Evolutionary conservation across 2,329 filamentous ascomycete species (phyloP).

Genomic region (Penicillium hesseltinei): DNA sequence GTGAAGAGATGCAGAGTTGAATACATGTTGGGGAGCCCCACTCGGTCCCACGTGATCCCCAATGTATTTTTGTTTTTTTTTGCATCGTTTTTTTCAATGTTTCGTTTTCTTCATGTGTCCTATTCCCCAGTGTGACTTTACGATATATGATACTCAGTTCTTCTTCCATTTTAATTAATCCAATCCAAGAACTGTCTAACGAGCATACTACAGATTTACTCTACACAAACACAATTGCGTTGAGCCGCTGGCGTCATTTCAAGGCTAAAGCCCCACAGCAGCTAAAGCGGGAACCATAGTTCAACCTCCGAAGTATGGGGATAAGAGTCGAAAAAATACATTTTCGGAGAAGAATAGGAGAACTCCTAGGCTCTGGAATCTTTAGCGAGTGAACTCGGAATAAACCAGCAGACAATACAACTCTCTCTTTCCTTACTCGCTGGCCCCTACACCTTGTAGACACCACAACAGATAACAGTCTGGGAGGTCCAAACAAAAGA

Average conservation of each 20-base stretch:
- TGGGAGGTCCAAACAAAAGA: not conserved
- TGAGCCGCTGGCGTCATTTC: constrained; percentile 14
- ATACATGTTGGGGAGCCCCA: constrained; percentile 37
- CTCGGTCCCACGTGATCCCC: constrained; percentile 32
- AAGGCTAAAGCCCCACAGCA: constrained; percentile 13
- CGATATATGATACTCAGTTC: not conserved
- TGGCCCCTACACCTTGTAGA: no score
- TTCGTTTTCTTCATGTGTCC: not conserved
- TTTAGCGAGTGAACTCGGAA: not conserved
- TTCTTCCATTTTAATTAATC: not conserved
- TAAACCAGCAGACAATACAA: not conserved
- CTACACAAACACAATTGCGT: not conserved
- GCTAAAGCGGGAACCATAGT: constrained; percentile 13
- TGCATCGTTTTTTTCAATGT: not conserved
- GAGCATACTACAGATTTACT: not conserved
- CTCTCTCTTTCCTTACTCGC: no score
- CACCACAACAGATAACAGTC: no score
- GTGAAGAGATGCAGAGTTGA: constrained; percentile 13
- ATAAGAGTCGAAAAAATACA: not conserved
- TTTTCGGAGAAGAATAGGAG: not conserved
- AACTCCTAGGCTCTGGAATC: not conserved
- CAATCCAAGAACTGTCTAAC: no score
- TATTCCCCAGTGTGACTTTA: not conserved
- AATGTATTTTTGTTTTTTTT: constrained; percentile 11
- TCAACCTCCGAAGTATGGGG: constrained; percentile 1